Conservation (phyloP, 2,329 filamentous ascomycete genomes). For the Lasiodiplodia sp. region DNA sequence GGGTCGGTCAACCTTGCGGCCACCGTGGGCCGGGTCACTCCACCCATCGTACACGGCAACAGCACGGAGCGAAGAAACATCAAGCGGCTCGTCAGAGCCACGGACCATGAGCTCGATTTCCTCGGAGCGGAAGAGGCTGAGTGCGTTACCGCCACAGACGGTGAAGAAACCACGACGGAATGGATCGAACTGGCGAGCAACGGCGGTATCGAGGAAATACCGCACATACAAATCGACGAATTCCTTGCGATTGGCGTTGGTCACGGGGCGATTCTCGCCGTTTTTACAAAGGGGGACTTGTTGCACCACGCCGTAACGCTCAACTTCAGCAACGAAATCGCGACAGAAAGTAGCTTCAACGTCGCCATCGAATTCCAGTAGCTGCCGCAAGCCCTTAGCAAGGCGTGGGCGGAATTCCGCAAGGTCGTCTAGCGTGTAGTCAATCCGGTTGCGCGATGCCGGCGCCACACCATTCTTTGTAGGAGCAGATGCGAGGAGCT, state of each 20-base stretch:
- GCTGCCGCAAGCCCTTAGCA: constrained; percentile 75
- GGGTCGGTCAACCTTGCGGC: constrained; percentile 38
- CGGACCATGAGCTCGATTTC: constrained; percentile 89
- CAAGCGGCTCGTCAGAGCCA: constrained; percentile 83
- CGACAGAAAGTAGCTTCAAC: constrained; percentile 81
- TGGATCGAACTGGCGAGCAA: constrained; percentile 85
- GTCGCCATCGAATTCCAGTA: constrained; percentile 84
- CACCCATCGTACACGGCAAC: constrained; percentile 87
- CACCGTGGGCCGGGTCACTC: constrained; percentile 50
- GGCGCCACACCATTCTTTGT: constrained; percentile 48
- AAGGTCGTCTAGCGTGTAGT: constrained; percentile 74
- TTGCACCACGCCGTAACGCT: constrained; percentile 75
- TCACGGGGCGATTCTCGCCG: constrained; percentile 52
- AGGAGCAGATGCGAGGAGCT: constrained; percentile 81
- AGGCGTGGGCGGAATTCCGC: constrained; percentile 81
- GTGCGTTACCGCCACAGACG: constrained; percentile 85
- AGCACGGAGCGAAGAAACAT: constrained; percentile 76
- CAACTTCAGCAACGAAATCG: constrained; percentile 79
- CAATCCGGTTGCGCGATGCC: constrained; percentile 56
- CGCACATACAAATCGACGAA: constrained; percentile 87
- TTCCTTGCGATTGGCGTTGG: constrained; percentile 82
- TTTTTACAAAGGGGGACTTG: constrained; percentile 75
- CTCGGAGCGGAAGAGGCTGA: constrained; percentile 86
- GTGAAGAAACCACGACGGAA: constrained; percentile 95
- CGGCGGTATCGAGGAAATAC: constrained; percentile 78